Base-by-base conservation (phyloP, 495 filamentous ascomycete species). In the Lepraria neglecta region DNA sequence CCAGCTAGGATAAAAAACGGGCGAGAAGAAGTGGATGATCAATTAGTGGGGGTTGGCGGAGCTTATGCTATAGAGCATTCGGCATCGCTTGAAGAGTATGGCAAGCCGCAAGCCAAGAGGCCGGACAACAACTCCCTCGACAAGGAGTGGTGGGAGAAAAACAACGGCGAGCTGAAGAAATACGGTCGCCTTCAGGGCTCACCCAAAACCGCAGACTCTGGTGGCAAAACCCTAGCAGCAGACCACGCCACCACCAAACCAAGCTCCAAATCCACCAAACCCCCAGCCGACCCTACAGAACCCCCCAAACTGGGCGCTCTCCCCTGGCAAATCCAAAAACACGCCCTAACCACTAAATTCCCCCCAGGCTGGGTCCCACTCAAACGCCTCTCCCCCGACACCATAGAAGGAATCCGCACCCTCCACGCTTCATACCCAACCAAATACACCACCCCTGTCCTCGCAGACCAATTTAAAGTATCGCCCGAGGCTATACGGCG, bases 341-440 rank as follows among this genome's bases (percentile, higher is more conserved):
- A 70, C 1, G 83, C 81, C 0, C 69, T 92, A 19, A 74, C 83
- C 58, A 67, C 78, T 33, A 96, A 97, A 69, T 95, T 97, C 66
- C 71, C 66, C 0, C 74, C 79, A 7, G 84, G 85, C 7, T 98
- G 92, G 91, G 75, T 78, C 45, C 91, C 94, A 27, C 77, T 78
- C 30, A 97, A 95, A 74, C 84, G 84, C 60, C 82, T 98, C 2
- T 97, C 94, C 0, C 94, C 92, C 0, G 92, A 96, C 71, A 89
- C 92, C 12, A 69, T 95, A 12, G 87, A 91, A 17, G 91, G 90
- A 31, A 96, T 97, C 60, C 84, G 89, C 21, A 83, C 85, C 33
- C 77, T 98, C 27, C 82, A 95, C 69, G 72, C 78, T 3, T 82
- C 89, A 64, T 84, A 88, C 50, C 91, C 94, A 0, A 80, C 87